Percentiles rank a stretch among this genome's conserved stretches.
These are phyloP conservation scores for Gnaphalium uliginosum DNA, from an alignment of 129 eudicot species.

Conservation along the genomic window DNA sequence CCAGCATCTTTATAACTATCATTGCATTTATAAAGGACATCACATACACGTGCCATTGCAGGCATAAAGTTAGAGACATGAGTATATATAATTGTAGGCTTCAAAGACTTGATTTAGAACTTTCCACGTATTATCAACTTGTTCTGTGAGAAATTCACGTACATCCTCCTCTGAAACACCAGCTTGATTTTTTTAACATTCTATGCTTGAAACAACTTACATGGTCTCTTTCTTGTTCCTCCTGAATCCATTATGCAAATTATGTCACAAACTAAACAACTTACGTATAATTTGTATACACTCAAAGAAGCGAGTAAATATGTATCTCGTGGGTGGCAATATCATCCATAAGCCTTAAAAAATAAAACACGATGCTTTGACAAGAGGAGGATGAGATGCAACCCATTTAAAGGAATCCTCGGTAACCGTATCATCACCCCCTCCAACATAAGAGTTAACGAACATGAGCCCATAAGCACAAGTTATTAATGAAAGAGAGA, in stretches of 20 bases:
- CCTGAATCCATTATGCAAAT: background rate
- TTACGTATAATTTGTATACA: too few relatives aligned
- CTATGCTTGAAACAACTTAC: background rate
- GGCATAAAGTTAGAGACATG: background rate
- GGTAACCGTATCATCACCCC: too few relatives aligned
- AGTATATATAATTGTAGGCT: background rate
- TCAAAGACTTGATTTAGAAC: background rate
- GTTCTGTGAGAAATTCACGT: background rate
- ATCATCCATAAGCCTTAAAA: too few relatives aligned
- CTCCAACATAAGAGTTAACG: too few relatives aligned
- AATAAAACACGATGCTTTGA: too few relatives aligned
- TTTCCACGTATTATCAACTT: background rate
- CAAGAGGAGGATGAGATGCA: too few relatives aligned
- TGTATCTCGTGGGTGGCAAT: too few relatives aligned
- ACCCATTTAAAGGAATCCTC: too few relatives aligned
- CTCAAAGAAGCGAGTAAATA: too few relatives aligned
- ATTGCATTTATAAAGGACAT: background rate
- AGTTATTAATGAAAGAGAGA: too few relatives aligned
- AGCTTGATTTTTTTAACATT: background rate
- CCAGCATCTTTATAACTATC: background rate
- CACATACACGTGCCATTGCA: background rate
- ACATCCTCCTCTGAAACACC: background rate
- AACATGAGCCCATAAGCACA: too few relatives aligned
- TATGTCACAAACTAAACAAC: too few relatives aligned
- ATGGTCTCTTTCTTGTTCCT: background rate